Conservation (phyloP, 805 yeast species). For the Saccharomyces kudriavzevii region DNA sequence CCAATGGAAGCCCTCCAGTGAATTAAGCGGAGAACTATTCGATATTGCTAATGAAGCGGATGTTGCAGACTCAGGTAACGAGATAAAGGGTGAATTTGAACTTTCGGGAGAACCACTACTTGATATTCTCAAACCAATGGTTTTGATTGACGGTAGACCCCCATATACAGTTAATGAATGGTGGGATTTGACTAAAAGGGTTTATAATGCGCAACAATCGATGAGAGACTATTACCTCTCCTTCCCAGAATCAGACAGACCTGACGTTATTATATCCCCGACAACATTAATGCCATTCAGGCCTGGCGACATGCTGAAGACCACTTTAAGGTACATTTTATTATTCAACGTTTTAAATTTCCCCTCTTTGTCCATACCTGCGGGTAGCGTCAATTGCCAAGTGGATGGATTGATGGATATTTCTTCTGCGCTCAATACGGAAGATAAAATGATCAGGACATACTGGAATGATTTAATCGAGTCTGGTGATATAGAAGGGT, state of each 20-base stretch:
- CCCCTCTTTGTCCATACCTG: constrained; percentile 11
- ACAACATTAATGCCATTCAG: constrained; percentile 10
- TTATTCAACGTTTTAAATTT: constrained; percentile 11
- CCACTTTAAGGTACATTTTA: constrained; percentile 11
- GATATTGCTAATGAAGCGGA: constrained; percentile 12
- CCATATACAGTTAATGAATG: constrained; percentile 12
- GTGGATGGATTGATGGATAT: constrained; percentile 5
- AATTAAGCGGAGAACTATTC: constrained; percentile 7
- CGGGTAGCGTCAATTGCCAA: constrained; percentile 3
- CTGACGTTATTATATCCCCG: constrained; percentile 8
- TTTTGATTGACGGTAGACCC: constrained; percentile 1
- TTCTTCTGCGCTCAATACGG: constrained; percentile 5
- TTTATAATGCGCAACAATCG: constrained; percentile 7
- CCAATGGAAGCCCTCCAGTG: constrained; percentile 12
- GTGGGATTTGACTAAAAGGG: constrained; percentile 12
- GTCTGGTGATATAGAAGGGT: constrained; percentile 6
- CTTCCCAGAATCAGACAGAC: constrained; percentile 6
- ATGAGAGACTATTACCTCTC: constrained; percentile 11
- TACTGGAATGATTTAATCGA: constrained; percentile 10
- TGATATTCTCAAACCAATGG: constrained; percentile 10
- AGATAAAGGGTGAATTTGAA: constrained; percentile 9
- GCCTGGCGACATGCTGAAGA: constrained; percentile 12
- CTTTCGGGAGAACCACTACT: constrained; percentile 11
- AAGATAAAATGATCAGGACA: constrained; percentile 7
- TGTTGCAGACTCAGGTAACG: constrained; percentile 14